These are phyloP conservation scores for Lithocarpus polystachyus DNA, from an alignment of 306 rosid species.

Conservation along the genomic window DNA sequence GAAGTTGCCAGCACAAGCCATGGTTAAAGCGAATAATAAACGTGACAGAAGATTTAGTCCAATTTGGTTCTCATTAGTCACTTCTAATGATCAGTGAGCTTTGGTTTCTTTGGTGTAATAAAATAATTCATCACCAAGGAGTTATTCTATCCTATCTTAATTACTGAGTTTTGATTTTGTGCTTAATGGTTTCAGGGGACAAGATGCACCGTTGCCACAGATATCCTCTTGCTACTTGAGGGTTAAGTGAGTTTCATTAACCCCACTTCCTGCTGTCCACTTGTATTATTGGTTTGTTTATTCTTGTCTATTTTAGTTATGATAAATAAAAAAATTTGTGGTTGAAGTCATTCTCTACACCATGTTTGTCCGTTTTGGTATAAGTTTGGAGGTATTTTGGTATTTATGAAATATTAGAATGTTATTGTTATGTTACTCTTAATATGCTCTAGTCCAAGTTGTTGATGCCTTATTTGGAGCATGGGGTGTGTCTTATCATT, in stretches of 20 bases:
- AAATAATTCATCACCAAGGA: constrained; percentile 6
- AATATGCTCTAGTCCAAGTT: background rate
- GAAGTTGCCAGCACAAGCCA: constrained; percentile 33
- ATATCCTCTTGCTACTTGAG: constrained; percentile 47
- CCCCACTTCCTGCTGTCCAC: background rate
- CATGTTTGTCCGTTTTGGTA: background rate
- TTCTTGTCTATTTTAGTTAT: background rate
- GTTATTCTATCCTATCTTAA: background rate
- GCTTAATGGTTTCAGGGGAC: constrained; percentile 39
- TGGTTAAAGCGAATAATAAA: constrained; percentile 15
- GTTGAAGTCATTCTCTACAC: constrained; percentile 11
- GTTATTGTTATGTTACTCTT: background rate
- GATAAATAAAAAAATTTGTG: constrained; percentile 3
- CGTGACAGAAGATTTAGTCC: constrained; percentile 16
- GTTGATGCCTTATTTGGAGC: background rate
- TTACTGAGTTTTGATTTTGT: constrained; percentile 17
- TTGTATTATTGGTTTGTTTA: background rate
- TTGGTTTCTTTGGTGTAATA: background rate
- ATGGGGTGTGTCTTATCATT: background rate
- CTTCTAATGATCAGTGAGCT: constrained; percentile 55
- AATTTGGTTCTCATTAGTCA: constrained; percentile 61
- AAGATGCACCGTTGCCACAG: constrained; percentile 48
- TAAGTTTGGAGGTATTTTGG: background rate
- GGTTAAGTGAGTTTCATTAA: constrained; percentile 47
- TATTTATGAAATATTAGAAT: background rate